Percentiles rank a stretch among this genome's conserved stretches.
Conservation (phyloP, 2,329 filamentous ascomycete species). For the Stromatinia cepivora region DNA sequence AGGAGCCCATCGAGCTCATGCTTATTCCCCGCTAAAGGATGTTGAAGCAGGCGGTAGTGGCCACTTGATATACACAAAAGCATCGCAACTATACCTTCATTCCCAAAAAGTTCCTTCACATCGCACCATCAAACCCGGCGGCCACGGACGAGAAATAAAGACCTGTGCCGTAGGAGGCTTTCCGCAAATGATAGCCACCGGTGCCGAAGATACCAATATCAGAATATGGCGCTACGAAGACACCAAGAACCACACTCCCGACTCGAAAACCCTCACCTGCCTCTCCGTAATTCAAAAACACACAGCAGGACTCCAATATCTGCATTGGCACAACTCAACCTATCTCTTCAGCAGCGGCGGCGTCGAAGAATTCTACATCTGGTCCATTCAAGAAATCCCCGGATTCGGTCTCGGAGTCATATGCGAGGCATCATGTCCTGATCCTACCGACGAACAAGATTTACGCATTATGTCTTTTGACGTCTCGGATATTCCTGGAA, state of each 20-base stretch:
- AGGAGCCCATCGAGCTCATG: conserved; percentile 78
- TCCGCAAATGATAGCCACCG: conserved; percentile 58
- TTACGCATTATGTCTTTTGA: conserved; percentile 82
- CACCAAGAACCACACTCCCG: not conserved
- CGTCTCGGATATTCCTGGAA: conserved; percentile 41
- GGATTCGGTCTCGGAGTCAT: conserved; percentile 54
- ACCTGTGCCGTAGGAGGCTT: conserved; percentile 48
- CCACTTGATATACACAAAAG: conserved; percentile 74
- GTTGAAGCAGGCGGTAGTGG: conserved; percentile 42
- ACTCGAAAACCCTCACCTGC: conserved; percentile 43
- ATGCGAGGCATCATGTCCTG: conserved; percentile 55
- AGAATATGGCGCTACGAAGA: conserved; percentile 63
- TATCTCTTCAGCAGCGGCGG: conserved; percentile 86
- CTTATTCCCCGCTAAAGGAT: conserved; percentile 44
- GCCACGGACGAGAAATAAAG: conserved; percentile 87
- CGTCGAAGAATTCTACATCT: conserved; percentile 85
- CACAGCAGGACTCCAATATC: conserved; percentile 73
- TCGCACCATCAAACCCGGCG: conserved; percentile 61
- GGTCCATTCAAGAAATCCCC: conserved; percentile 60
- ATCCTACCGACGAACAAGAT: conserved; percentile 58
- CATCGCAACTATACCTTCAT: conserved; percentile 52
- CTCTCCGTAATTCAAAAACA: conserved; percentile 70
- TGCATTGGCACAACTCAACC: conserved; percentile 62
- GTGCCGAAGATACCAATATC: conserved; percentile 71
- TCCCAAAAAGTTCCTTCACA: conserved; percentile 46